These are phyloP conservation scores for Globisporangium spiculum DNA, from an alignment of 352 stramenopile species.

Conservation along the genomic window DNA sequence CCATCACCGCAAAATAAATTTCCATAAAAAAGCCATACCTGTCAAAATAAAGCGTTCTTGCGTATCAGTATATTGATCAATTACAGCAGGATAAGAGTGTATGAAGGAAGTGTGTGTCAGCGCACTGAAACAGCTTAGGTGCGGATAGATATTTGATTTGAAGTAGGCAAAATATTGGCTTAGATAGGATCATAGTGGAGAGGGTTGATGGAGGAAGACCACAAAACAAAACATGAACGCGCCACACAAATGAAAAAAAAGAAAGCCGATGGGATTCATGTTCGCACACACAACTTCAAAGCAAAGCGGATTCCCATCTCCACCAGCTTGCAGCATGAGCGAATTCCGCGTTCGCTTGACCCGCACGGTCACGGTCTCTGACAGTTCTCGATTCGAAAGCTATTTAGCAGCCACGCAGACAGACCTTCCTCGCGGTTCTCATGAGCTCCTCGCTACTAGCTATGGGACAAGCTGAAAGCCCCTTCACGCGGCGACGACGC, in stretches of 20 bases:
- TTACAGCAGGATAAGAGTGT: not conserved
- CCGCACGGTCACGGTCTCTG: not conserved
- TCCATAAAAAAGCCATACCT: not conserved
- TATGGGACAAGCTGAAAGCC: not conserved
- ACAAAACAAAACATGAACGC: not conserved
- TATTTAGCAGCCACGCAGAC: not conserved
- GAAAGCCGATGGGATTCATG: not conserved
- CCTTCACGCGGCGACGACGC: not conserved
- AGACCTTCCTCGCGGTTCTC: not conserved
- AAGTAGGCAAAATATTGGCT: not conserved
- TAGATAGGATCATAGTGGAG: not conserved
- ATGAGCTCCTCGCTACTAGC: not conserved
- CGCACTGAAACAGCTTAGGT: not conserved
- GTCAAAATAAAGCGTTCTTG: no score
- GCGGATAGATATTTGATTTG: not conserved
- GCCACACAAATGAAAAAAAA: not conserved
- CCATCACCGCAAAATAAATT: not conserved
- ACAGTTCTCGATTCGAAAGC: not conserved
- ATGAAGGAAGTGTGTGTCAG: not conserved
- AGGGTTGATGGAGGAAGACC: not conserved
- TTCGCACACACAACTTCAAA: not conserved
- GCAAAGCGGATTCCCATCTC: not conserved
- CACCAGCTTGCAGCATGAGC: not conserved
- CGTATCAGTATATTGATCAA: not conserved
- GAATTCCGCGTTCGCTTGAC: not conserved